These are phyloP conservation scores for Penicillium crystallinum DNA, from an alignment of 495 filamentous ascomycete genomes.

Conservation along the genomic window DNA sequence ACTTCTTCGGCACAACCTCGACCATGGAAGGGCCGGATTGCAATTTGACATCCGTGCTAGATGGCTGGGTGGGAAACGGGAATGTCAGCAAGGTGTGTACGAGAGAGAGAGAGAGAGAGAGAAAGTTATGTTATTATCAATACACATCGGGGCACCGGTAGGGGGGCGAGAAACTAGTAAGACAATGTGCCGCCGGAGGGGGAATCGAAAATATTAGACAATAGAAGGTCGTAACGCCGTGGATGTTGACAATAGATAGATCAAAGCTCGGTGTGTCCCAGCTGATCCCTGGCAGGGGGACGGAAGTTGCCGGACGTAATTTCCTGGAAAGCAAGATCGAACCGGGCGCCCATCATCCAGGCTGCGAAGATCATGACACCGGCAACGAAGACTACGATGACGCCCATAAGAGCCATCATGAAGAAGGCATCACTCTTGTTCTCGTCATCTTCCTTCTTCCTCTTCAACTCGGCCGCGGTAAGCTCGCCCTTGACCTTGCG, in stretches of 20 bases:
- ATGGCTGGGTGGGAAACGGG: not conserved
- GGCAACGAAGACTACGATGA: slow-evolving; percentile 56
- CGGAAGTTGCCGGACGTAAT: slow-evolving; percentile 46
- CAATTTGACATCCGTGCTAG: slow-evolving; percentile 99
- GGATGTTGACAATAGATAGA: slow-evolving; percentile 6
- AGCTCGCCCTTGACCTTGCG: slow-evolving; percentile 35
- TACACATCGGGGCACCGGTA: slow-evolving; percentile 25
- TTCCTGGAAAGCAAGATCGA: slow-evolving; percentile 57
- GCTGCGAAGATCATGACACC: slow-evolving; percentile 62
- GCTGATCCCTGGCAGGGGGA: slow-evolving; percentile 19
- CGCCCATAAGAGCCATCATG: slow-evolving; percentile 56
- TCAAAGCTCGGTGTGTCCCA: slow-evolving; percentile 22
- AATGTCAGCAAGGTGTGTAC: not conserved
- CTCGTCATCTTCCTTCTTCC: slow-evolving; percentile 45
- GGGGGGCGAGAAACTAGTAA: slow-evolving; percentile 20
- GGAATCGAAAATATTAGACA: slow-evolving; percentile 27
- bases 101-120: not conserved
- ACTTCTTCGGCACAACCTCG: slow-evolving; percentile 90
- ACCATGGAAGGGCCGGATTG: slow-evolving; percentile 76
- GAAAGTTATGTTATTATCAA: slow-evolving; percentile 32
- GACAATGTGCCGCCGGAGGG: slow-evolving; percentile 26
- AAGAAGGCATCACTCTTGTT: slow-evolving; percentile 56
- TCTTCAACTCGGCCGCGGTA: slow-evolving; percentile 38
- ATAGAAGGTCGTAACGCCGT: slow-evolving; percentile 35
- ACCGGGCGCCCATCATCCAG: slow-evolving; percentile 62